Evolutionary conservation across 2,329 filamentous ascomycete species (phyloP), one percentile per base, ranked within the genome.

Genomic region (Fusarium drepaniforme): DNA sequence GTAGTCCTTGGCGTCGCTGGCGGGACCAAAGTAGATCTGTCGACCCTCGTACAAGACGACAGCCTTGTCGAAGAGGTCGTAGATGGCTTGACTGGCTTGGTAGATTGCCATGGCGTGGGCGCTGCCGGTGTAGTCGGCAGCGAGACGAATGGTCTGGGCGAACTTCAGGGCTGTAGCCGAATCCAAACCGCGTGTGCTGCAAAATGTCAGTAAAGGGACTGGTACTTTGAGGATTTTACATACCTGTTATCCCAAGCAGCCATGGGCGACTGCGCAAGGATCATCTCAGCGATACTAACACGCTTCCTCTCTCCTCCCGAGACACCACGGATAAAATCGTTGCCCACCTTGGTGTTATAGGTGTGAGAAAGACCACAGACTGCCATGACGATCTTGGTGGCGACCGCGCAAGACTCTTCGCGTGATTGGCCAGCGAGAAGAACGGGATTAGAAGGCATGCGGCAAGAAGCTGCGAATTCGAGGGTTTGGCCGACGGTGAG

Each of bases 281-380:
- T 40, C 56, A 40, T 59, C 35, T 40, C 56, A 2, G 56, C 56
- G 28, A 25, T 59, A 37, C 21, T 38, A 16, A 59, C 56, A 18
- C 56, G 56, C 28, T 59, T 59, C 21, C 56, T 59, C 56, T 59
- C 56, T 38, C 56, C 56, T 25, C 56, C 56, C 1, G 56, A 59
- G 21, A 59, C 56, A 5, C 56, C 56, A 2, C 56, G 33, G 35
- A 59, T 59, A n/a, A 59, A 59, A 9, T 59, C 56, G 35, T 59
- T 59, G 9, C 56, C 56, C 2, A 59, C 35, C 15, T 38, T 25
- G 1, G 56, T 59, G 5, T 59, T 40, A 11, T 38, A 25, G 3
- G 35, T 40, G 21, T 59, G 56, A 0, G 9, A 13, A 7, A 59
- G 33, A n/a, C 56, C 56, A 4, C 33, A 59, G 1, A 59, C 56